phyloP scores from a whole-genome alignment of 805 yeast genomes.

The Saturnispora zaruensis region DNA sequence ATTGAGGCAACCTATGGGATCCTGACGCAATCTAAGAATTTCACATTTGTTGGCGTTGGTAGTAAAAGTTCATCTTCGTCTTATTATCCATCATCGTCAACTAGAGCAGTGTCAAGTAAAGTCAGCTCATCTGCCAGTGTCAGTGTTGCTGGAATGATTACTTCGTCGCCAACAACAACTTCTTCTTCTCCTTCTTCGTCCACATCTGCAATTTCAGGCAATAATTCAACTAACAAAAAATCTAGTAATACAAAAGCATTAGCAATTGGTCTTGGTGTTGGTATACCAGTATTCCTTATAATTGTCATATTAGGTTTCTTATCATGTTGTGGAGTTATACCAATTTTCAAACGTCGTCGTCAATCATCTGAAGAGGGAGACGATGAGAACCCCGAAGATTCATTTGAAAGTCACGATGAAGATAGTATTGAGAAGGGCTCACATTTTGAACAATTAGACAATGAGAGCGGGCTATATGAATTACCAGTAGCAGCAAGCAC shows the following conservation, averaged over 20 bases:
- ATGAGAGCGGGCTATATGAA: constrained; percentile 17
- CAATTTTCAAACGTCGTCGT: constrained; percentile 27
- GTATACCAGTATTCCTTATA: constrained; percentile 54
- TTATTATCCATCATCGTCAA: constrained; percentile 17
- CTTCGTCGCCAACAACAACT: constrained; percentile 12
- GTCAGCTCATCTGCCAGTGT: not conserved
- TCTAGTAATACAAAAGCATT: constrained; percentile 35
- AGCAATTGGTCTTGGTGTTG: constrained; percentile 91
- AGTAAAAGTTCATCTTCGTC: constrained; percentile 18
- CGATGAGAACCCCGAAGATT: constrained; percentile 17
- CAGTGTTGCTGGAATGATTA: constrained; percentile 15
- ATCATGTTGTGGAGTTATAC: constrained; percentile 40
- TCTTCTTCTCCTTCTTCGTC: constrained; percentile 21
- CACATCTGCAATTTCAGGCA: constrained; percentile 24
- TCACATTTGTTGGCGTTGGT: constrained; percentile 47
- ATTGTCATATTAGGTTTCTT: constrained; percentile 41
- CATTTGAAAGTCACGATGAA: constrained; percentile 20
- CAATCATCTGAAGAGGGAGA: constrained; percentile 27
- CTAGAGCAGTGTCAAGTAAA: constrained; percentile 9
- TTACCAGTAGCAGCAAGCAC: constrained; percentile 24
- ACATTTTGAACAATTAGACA: constrained; percentile 44
- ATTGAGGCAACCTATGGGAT: constrained; percentile 35
- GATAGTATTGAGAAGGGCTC: constrained; percentile 31
- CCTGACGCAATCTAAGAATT: constrained; percentile 32
- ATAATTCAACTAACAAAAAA: constrained; percentile 15